Evolutionary conservation across 2,329 filamentous ascomycete genomes (phyloP), one percentile per base, ranked within the genome.

Genomic region (Catunica adiposa): DNA sequence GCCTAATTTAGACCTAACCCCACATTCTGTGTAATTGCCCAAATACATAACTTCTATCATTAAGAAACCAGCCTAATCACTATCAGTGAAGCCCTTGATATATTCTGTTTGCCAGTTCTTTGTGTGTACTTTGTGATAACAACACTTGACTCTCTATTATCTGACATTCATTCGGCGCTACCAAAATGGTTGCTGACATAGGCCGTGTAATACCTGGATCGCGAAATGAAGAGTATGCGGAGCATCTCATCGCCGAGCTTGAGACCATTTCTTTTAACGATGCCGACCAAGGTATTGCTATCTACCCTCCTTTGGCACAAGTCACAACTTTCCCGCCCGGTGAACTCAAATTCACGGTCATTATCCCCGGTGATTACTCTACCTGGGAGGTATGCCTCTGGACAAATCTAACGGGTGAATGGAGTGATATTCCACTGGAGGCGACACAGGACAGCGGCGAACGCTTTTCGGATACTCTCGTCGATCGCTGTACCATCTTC

Each of bases 371-470:
- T 44, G 31, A 9, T 20, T 9, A 14, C 20, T 77, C 78, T 42
- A 67, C 66, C 22, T 92, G 86, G 83, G 77, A 92, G 62, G 77
- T 88, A 31, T 78, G 78, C 15, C 68, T 94, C 6, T 94, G 88
- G 86, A 46, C 48, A 23, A 52, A 50, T 79, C 86, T 57, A 74
- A 60, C 63, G 60, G 81, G 17, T 2, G 71, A 73, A 61, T 72
- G 76, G 80, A 59, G 68, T 67, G 70, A 89, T 73, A 77, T 50
- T 1, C 61, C 65, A 6, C 47, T 65, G 59, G 54, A 61, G 37
- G 51, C 56, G 11, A 57, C 63, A 6, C 58, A 51, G 4, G 11
- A 34, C 11, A 11, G 11, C 11, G 29, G 11, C 11, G 29, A 5
- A 11, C 5, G 29, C 29, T 34, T 34, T 34, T 34, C 11, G 29